Percentiles rank a stretch among this genome's conserved stretches.
Conservation (phyloP, 257 asterid genomes). For the Solanum pinnatisectum region DNA sequence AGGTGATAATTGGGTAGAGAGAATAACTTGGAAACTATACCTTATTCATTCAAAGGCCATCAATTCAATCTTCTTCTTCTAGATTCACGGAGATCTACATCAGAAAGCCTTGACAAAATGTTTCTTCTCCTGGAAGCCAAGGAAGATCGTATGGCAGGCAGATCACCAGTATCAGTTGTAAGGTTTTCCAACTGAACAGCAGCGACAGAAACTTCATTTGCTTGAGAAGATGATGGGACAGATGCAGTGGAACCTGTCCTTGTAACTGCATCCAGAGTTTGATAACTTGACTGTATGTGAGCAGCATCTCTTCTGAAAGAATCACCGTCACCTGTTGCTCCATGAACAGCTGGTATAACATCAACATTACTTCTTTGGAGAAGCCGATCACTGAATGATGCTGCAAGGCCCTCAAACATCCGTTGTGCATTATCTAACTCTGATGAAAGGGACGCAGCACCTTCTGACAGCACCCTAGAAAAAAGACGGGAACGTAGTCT, state of each 20-base stretch:
- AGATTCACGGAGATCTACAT: constrained; percentile 11
- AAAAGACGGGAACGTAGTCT: constrained; percentile 46
- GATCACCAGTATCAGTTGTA: constrained; percentile 10
- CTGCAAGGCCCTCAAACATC: constrained; percentile 65
- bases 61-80: constrained; percentile 26
- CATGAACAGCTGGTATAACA: constrained; percentile 19
- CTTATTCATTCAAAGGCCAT: background rate
- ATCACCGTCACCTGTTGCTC: constrained; percentile 23
- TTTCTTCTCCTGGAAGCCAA: constrained; percentile 18
- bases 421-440: constrained; percentile 64
- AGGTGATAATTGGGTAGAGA: background rate
- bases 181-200: constrained; percentile 10
- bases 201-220: constrained; percentile 24
- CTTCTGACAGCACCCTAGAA: constrained; percentile 64
- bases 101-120: constrained; percentile 11
- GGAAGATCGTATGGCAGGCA: constrained; percentile 3
- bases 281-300: constrained; percentile 22
- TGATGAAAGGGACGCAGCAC: constrained; percentile 69
- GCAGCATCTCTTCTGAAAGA: constrained; percentile 20
- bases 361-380: constrained; percentile 20
- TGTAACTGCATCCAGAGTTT: constrained; percentile 14
- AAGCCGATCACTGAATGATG: constrained; percentile 37
- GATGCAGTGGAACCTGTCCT: constrained; percentile 21
- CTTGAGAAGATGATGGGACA: constrained; percentile 25
- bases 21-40: background rate